Percentiles rank a stretch among this genome's conserved stretches.
phyloP scores from a whole-genome alignment of 2,329 filamentous ascomycete genomes.

The Lithohypha guttulata region DNA sequence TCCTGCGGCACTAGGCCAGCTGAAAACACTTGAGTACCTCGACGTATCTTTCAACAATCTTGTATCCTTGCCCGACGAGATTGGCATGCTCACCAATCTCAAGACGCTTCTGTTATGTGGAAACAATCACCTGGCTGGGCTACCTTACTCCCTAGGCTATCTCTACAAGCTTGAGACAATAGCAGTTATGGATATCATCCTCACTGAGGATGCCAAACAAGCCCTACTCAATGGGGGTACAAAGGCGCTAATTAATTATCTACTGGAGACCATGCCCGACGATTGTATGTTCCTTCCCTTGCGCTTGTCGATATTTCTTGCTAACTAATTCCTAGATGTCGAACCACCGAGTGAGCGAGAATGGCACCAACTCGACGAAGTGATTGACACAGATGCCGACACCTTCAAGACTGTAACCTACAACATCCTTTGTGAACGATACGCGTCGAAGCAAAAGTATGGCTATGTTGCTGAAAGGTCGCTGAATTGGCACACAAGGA shows the following conservation, averaged over 20 bases:
- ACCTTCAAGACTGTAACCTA: slow-evolving; percentile 80
- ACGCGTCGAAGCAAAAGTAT: slow-evolving; percentile 73
- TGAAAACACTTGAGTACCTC: slow-evolving; percentile 70
- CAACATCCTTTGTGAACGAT: slow-evolving; percentile 93
- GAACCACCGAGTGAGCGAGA: slow-evolving; percentile 65
- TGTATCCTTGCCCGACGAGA: slow-evolving; percentile 69
- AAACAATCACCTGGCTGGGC: slow-evolving; percentile 63
- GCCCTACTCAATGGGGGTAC: slow-evolving; percentile 82
- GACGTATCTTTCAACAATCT: slow-evolving; percentile 86
- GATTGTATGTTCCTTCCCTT: slow-evolving; percentile 43
- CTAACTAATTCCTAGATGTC: slow-evolving; percentile 47
- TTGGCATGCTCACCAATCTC: slow-evolving; percentile 93
- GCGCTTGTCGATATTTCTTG: slow-evolving; percentile 16
- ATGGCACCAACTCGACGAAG: slow-evolving; percentile 61
- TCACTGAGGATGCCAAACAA: slow-evolving; percentile 65
- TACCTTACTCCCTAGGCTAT: slow-evolving; percentile 81
- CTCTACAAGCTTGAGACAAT: slow-evolving; percentile 80
- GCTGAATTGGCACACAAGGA: slow-evolving; percentile 77
- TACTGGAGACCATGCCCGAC: slow-evolving; percentile 69
- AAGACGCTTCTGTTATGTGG: slow-evolving; percentile 80
- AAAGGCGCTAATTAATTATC: slow-evolving; percentile 66
- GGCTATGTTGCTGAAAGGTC: slow-evolving; percentile 80
- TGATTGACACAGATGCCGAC: slow-evolving; percentile 46
- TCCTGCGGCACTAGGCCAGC: slow-evolving; percentile 68
- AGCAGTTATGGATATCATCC: slow-evolving; percentile 82